Evolutionary conservation across 768 basidiomycete genomes (phyloP).

Genomic region (Chlorophyllum brunneum): DNA sequence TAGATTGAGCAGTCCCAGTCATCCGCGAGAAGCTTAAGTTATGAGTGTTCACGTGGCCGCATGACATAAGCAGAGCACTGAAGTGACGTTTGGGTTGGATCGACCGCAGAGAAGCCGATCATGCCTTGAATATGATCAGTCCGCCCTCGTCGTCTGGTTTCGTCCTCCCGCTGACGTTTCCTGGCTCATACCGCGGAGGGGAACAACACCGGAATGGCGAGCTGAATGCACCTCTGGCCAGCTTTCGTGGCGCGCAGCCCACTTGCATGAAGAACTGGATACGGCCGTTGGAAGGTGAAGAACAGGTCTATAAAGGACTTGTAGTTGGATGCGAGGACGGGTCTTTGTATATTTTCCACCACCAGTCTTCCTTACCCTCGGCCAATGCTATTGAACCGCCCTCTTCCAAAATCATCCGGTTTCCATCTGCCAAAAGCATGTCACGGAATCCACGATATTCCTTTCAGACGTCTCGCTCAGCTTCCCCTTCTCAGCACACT

Average conservation of each 20-base stretch:
- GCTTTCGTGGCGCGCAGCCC: conserved; percentile 27
- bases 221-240: conserved; percentile 11
- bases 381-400: conserved; percentile 14
- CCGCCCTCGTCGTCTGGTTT: conserved; percentile 10
- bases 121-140: conserved; percentile 3
- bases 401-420: conserved; percentile 14
- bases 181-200: conserved; percentile 9
- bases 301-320: conserved; percentile 20
- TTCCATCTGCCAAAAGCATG: conserved; percentile 19
- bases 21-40: no score
- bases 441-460: conserved; percentile 20
- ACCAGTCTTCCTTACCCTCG: conserved; percentile 12
- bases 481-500: conserved; percentile 31
- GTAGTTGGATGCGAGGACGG: conserved; percentile 42
- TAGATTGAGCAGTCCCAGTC: no score
- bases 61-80: no score
- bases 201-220: background rate
- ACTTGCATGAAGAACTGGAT: conserved; percentile 30
- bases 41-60: no score
- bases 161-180: conserved; percentile 32
- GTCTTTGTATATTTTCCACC: conserved; percentile 38
- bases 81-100: no score
- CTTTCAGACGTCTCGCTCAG: conserved; percentile 28
- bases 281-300: conserved; percentile 9
- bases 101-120: no score